Percentiles rank a stretch among this genome's conserved stretches.
phyloP scores from a whole-genome alignment of 2,329 filamentous ascomycete species.

The Trichophyton mentagrophytes region DNA sequence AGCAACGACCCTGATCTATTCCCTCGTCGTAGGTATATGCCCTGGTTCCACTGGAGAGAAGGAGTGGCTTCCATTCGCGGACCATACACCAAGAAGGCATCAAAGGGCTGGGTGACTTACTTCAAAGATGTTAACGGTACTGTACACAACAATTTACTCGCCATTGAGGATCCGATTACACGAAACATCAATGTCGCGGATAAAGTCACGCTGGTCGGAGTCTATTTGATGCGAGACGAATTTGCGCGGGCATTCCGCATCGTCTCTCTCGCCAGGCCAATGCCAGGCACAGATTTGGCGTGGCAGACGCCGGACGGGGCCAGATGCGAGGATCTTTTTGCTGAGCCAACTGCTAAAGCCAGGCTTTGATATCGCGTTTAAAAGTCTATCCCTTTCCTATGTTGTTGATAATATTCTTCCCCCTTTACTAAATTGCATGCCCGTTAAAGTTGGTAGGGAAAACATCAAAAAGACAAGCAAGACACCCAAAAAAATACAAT shows the following conservation, averaged over 20 bases:
- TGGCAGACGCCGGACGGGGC: slow-evolving; percentile 15
- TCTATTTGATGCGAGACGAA: slow-evolving; percentile 70
- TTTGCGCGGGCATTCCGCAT: slow-evolving; percentile 70
- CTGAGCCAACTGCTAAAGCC: background rate
- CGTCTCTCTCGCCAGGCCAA: slow-evolving; percentile 41
- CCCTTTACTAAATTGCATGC: background rate
- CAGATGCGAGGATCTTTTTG: slow-evolving; percentile 20
- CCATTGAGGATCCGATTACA: slow-evolving; percentile 88
- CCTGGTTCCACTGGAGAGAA: slow-evolving; percentile 60
- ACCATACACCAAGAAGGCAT: slow-evolving; percentile 60
- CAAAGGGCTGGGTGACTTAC: slow-evolving; percentile 79
- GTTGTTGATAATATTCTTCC: background rate
- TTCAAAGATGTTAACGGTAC: slow-evolving; percentile 58
- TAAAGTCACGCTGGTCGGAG: slow-evolving; percentile 71
- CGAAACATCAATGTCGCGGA: slow-evolving; percentile 75
- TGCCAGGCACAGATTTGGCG: slow-evolving; percentile 16
- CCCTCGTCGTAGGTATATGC: slow-evolving; percentile 17
- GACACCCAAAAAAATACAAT: background rate
- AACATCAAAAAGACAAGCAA: background rate
- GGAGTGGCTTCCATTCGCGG: slow-evolving; percentile 69
- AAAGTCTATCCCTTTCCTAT: background rate
- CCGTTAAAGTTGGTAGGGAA: too few species aligned
- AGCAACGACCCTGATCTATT: background rate
- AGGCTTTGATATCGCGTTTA: background rate
- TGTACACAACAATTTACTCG: slow-evolving; percentile 68